Evolutionary conservation across 2,329 filamentous ascomycete genomes (phyloP), one percentile per base, ranked within the genome.

Genomic region (Monilinia fructigena): DNA sequence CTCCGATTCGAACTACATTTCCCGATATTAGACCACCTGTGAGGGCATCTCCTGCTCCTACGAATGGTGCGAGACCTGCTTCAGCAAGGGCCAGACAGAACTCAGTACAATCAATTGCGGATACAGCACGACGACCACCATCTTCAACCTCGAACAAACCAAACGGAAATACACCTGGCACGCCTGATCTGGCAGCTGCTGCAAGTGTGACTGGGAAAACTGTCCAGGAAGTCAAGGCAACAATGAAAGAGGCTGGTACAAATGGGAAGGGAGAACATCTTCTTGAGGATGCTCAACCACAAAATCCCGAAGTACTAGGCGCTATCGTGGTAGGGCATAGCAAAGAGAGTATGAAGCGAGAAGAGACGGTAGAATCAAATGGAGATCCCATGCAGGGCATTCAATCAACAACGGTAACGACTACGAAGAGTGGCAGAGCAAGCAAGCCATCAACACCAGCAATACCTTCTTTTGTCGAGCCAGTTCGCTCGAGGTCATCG

Each of bases 71-170:
- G 67, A 85, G 89, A 54, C 88, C 91, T 16, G 82, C 85, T 61
- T 88, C 89, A 6, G 87, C 89, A 7, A 86, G 92, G 71, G 86
- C 87, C 48, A 87, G 92, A 74, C 91, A 93, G 75, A 93, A 90
- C 74, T 91, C 90, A 20, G 84, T 86, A 65, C 85, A 86, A 67
- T 83, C 85, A n/a, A 80, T 78, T 62, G 79, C 80, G 45, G 87
- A 91, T 68, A 82, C 81, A 69, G 75, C 78, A 65, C 82, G 82
- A 65, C 81, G 85, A 47, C 85, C 87, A 2, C 78, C 83, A 6
- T 86, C 88, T 1, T 85, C 86, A 2, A 81, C 85, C 14, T 85
- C 88, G 3, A 88, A 81, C 70, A 89, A 87, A 70, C 79, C 82
- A 20, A 90, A 86, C 73, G 85, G 83, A 66, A 81, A 77, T 73